These are phyloP conservation scores for Leccinum griseonigrum DNA, from an alignment of 1,284 basidiomycete species.

Conservation along the genomic window DNA sequence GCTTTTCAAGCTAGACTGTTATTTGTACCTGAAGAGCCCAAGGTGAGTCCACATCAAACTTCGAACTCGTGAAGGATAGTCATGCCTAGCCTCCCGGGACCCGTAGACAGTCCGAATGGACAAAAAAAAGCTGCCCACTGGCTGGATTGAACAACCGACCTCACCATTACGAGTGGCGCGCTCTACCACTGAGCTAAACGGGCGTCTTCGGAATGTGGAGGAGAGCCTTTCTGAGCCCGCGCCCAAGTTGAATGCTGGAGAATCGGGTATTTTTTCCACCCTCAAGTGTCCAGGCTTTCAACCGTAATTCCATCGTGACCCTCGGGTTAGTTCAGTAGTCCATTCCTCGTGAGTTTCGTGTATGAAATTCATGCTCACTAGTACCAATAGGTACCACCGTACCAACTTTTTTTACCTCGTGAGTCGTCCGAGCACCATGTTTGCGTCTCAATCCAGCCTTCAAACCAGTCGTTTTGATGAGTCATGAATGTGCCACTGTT, in stretches of 20 bases:
- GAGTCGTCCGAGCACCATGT: background rate
- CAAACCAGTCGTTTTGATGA: background rate
- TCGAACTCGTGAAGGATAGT: background rate
- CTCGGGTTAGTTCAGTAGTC: background rate
- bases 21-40: background rate
- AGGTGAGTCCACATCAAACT: background rate
- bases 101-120: background rate
- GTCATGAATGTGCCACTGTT: background rate
- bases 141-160: conserved; percentile 49
- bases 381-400: too few species aligned
- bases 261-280: background rate
- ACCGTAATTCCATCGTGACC: background rate
- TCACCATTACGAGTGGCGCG: conserved; percentile 50
- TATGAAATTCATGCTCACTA: background rate
- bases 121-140: conserved; percentile 22
- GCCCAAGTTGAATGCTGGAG: background rate
- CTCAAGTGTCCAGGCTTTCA: background rate
- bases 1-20: background rate
- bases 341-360: background rate
- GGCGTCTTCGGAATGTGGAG: conserved; percentile 3
- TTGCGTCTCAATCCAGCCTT: background rate
- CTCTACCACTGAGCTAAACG: conserved; percentile 48
- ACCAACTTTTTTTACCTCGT: background rate
- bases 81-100: background rate
- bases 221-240: background rate